Base-by-base conservation (phyloP, 441 rosid genomes). In the Arabidopsis lyrata region DNA sequence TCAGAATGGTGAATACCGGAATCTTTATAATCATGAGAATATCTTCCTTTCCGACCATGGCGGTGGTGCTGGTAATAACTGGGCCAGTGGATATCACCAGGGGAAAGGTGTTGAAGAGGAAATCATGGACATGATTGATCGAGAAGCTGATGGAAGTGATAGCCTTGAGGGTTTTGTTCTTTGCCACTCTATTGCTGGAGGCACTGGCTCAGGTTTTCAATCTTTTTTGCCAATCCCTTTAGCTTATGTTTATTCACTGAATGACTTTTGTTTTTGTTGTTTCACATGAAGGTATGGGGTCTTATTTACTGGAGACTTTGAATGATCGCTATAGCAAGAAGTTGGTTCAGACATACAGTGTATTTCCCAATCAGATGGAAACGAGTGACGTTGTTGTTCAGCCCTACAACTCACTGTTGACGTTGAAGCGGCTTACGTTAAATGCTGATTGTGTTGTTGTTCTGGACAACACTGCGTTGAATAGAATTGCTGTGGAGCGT, bases 11-110 rank as follows among this genome's bases (percentile, higher is more conserved):
- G 98, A 95, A 36, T 95, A 91, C 32, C 80, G 95, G 34, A 95
- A 95, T 76, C 97, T 95, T 20, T 95, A 93, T 78, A 95, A 95
- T 77, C 98, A 95, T 16, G 99, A 95, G 86, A 95, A 95, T 66
- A 76, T 95, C 61, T 95, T 93, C 62, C 86, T 93, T 75, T 73
- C 99, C 0, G 98, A 93, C 68, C 97, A 95, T 32, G 99, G 99
- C 53, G 98, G 99, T 68, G 99, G 99, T 78, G 98, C 99, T 54
- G 98, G 99, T 27, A 95, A 95, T 76, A 95, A 90, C 72, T 95
- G 99, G 99, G 99, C 98, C 27, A 95, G 95, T 72, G 99, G 99
- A 13, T 95, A 95, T 82, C 97, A 95, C 83, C 99, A 95, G 96
- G 99, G 99, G 41, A 90, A 93, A 68, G 96, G 94, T 12, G 97